Evolutionary conservation across 352 stramenopile species (phyloP).

Genomic region (Sclerospora graminicola): DNA sequence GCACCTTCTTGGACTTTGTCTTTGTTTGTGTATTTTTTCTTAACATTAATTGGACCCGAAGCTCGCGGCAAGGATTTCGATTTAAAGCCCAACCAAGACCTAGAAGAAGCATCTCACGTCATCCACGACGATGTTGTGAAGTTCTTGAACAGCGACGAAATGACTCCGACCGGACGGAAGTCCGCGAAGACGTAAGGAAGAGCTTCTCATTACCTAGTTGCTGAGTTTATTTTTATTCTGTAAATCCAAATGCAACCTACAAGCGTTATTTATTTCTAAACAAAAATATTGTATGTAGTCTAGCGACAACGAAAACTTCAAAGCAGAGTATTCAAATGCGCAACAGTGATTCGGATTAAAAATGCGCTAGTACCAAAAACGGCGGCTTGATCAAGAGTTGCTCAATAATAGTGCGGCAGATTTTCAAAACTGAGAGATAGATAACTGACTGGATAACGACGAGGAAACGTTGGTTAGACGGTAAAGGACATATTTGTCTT

Average conservation of each 20-base stretch:
- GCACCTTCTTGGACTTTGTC: constrained; percentile 38
- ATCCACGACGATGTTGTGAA: constrained; percentile 25
- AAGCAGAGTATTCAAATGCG: no score
- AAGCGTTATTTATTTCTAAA: not conserved
- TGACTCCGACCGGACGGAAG: constrained; percentile 9
- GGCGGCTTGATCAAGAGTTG: no score
- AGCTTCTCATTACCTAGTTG: no score
- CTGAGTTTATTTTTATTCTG: no score
- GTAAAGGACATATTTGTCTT: constrained; percentile 85
- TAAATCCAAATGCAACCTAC: no score
- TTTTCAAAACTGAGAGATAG: no score
- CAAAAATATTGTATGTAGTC: not conserved
- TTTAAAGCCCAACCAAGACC: constrained; percentile 25
- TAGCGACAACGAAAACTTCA: no score
- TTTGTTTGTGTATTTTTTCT: constrained; percentile 36
- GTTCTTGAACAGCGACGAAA: constrained; percentile 18
- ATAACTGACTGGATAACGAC: constrained; percentile 19
- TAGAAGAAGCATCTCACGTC: constrained; percentile 22
- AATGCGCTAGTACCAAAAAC: constrained; percentile 30
- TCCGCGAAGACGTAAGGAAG: no score
- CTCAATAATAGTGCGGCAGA: no score
- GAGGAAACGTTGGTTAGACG: constrained; percentile 43
- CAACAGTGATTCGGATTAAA: constrained; percentile 30
- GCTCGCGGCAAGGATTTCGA: constrained; percentile 42
- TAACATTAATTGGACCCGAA: no score